Base-by-base conservation (phyloP, 2,329 filamentous ascomycete genomes). In the Fusarium dimerum region DNA sequence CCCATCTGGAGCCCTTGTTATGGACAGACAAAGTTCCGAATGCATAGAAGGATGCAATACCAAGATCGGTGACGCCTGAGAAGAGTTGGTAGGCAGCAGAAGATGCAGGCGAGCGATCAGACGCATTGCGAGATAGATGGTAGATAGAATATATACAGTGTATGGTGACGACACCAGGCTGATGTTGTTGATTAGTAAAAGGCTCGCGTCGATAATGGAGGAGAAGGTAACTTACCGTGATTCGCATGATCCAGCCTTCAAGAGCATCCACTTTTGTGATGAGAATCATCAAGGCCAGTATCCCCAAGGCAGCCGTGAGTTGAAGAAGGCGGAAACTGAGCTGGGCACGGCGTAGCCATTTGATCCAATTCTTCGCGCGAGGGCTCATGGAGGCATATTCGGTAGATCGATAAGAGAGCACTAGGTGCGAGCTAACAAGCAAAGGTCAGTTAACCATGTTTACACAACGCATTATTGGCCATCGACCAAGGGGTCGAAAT, bases 1-100 rank as follows among this genome's bases (percentile, higher is more conserved):
- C 74, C 92, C 92, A 97, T 8, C 60, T 59, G 1, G 50, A 50
- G 36, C 75, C 71, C 36, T 80, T 74, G 47, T 73, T 75, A 45
- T 75, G 71, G 11, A 75, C 73, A 7, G 75, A 71, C 43, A 81
- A 66, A 3, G 75, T 76, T 7, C 80, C 80, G 55, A 83, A 86
- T 7, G 76, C 76, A 64, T 83, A 87, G 38, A 86, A 72, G 9
- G 80, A 77, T 26, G 82, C 60, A 42, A 81, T 72, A 11, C 73
- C 74, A 13, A 84, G 65, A 69, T 97, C 93, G 40, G 88, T 82
- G 41, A 91, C 74, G 11, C 83, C 79, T 3, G 92, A 85, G 69
- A 97, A 97, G 51, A 94, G 74, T 72, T 95, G 91, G 72, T 97
- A 97, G 58, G 90, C 93, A 13, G 90, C 87, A 16, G 91, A 90